Evolutionary conservation across 176 grass and related monocot genomes (phyloP).

Genomic region (Cymbopogon citratus): DNA sequence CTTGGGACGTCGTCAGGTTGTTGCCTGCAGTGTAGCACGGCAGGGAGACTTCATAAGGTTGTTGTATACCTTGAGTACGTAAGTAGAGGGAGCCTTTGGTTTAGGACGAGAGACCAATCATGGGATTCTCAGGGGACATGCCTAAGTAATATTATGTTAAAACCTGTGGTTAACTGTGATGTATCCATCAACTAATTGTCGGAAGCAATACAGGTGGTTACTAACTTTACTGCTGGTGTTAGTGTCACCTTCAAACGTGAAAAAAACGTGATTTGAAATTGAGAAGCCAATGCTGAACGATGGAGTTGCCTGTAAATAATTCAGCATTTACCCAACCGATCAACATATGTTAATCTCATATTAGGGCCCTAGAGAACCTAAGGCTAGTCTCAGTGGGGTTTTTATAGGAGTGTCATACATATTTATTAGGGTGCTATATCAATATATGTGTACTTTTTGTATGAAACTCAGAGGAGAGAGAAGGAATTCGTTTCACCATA

Average conservation of each 20-base stretch:
- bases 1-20: slow-evolving; percentile 59
- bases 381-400: too few species aligned
- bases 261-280: too few species aligned
- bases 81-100: background rate
- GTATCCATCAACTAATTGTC: background rate
- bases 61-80: too few species aligned
- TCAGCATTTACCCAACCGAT: background rate
- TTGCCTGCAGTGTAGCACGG: background rate
- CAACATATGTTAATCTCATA: background rate
- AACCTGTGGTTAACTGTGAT: background rate
- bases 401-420: too few species aligned
- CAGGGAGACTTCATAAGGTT: background rate
- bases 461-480: too few species aligned
- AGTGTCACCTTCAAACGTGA: background rate
- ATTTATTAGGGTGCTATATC: too few species aligned
- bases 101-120: background rate
- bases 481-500: too few species aligned
- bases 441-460: too few species aligned
- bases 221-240: background rate
- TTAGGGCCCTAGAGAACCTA: background rate
- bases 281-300: background rate
- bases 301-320: background rate
- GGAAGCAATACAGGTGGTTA: background rate
- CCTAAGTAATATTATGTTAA: slow-evolving; percentile 1
- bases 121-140: background rate